Conservation (phyloP, 345 rosid genomes). For the Eucalyptus guilfoylei region DNA sequence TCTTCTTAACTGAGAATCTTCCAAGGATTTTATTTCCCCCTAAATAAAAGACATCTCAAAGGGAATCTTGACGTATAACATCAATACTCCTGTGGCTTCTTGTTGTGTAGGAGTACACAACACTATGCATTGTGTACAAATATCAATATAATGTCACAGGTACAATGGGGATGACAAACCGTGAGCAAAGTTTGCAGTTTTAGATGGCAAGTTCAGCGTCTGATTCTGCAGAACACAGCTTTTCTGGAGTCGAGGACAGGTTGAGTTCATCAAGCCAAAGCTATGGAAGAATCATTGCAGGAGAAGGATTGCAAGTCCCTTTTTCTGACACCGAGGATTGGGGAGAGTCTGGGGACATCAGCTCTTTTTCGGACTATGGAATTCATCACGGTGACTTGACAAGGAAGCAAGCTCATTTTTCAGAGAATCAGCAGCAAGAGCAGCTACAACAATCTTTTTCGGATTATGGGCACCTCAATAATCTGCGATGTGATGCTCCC, state of each 20-base stretch:
- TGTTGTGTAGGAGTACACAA: not conserved
- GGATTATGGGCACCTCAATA: constrained; percentile 3
- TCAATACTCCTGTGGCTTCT: not conserved
- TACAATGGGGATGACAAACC: not conserved
- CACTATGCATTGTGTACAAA: not conserved
- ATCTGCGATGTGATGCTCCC: not conserved
- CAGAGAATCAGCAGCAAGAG: constrained; percentile 2
- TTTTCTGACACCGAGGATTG: not conserved
- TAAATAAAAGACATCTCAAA: not conserved
- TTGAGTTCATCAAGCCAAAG: constrained; percentile 2
- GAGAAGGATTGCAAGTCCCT: not conserved
- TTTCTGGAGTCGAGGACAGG: not conserved
- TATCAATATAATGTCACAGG: not conserved
- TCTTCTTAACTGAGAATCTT: not conserved
- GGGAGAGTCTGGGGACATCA: not conserved
- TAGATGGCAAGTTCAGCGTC: not conserved
- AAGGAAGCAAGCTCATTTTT: not conserved
- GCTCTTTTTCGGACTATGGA: constrained; percentile 1
- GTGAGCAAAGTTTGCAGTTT: not conserved
- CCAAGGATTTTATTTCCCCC: not conserved
- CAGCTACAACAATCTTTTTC: not conserved
- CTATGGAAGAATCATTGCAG: not conserved
- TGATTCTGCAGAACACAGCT: not conserved
- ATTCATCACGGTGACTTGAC: not conserved
- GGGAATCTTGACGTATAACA: not conserved